Base-by-base conservation (phyloP, 2,329 filamentous ascomycete species). In the Zarea fungicola region DNA sequence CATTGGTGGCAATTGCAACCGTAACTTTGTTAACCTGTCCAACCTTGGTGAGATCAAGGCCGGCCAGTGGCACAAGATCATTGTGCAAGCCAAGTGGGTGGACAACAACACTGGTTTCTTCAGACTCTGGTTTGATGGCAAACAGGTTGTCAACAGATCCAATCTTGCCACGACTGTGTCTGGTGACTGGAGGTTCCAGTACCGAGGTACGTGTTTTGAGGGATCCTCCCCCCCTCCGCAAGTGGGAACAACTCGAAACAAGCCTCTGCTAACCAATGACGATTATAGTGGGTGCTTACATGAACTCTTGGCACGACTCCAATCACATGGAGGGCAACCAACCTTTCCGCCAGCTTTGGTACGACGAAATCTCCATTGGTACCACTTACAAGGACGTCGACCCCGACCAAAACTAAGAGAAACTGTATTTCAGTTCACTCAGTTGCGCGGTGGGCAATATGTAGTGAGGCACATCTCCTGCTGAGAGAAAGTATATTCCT, bases 271-370 rank as follows among this genome's bases (percentile, higher is more conserved):
- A 37, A 49, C 19, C 7, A 13, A 19, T n/a, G n/a, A n/a, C n/a
- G n/a, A 37, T 8, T 4, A 10, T 35, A 50, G 40, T 75, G 11
- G 74, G 74, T 0, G 58, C 76, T 26, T 77, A 77, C 58, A 73
- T 73, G 1, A 77, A 76, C 55, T 65, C 66, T 10, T 77, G 73
- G 74, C 60, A 73, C 50, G 73, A 76, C 51, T 62, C 71, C 31
- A 59, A 60, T 1, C 56, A 61, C 13, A 64, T 70, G 58, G 60
- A 62, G 40, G 72, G 70, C 1, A 65, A 52, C 14, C 72, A 76
- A 62, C 55, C 57, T 0, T 69, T 68, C 19, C 62, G 74, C 9
- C 65, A 74, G 60, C 57, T 76, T n/a, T 78, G 72, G 71, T 74
- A 68, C 54, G 74, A 77, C 53, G 67, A 75, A 62, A 67, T 77